phyloP scores from a whole-genome alignment of 1,284 basidiomycete genomes.

The Agaricales sp. region DNA sequence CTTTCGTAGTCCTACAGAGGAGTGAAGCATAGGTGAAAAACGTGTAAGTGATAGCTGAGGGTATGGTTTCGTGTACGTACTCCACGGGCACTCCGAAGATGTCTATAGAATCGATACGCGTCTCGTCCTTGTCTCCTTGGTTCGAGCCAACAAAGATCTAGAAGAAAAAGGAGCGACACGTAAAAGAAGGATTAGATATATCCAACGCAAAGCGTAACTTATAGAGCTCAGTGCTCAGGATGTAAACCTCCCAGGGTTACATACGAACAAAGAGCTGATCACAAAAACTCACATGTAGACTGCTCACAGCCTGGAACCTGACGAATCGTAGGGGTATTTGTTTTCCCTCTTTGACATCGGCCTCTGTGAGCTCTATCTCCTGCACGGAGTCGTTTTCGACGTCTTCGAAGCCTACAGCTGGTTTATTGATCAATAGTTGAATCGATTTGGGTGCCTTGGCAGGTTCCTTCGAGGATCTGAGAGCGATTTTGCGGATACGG shows the following conservation, averaged over 20 bases:
- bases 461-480: slow-evolving; percentile 37
- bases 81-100: slow-evolving; percentile 57
- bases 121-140: slow-evolving; percentile 64
- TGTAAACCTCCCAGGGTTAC: too few relatives aligned
- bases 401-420: slow-evolving; percentile 59
- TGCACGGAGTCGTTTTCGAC: slow-evolving; percentile 48
- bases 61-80: slow-evolving; percentile 25
- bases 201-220: too few relatives aligned
- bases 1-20: slow-evolving; percentile 37
- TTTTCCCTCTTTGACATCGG: slow-evolving; percentile 45
- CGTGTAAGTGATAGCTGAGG: background rate
- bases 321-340: slow-evolving; percentile 61
- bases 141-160: slow-evolving; percentile 76
- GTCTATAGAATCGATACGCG: slow-evolving; percentile 71
- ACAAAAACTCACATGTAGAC: slow-evolving; percentile 46
- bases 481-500: slow-evolving; percentile 58
- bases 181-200: too few relatives aligned
- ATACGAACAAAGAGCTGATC: background rate
- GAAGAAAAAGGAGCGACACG: too few relatives aligned
- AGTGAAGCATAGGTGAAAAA: slow-evolving; percentile 8
- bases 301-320: slow-evolving; percentile 71
- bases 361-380: slow-evolving; percentile 38
- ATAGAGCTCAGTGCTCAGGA: too few relatives aligned
- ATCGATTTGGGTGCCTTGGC: slow-evolving; percentile 54
- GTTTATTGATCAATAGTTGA: slow-evolving; percentile 61